Evolutionary conservation across 495 filamentous ascomycete genomes (phyloP), one percentile per base, ranked within the genome.

Genomic region (Lasiosphaeris hirsuta): DNA sequence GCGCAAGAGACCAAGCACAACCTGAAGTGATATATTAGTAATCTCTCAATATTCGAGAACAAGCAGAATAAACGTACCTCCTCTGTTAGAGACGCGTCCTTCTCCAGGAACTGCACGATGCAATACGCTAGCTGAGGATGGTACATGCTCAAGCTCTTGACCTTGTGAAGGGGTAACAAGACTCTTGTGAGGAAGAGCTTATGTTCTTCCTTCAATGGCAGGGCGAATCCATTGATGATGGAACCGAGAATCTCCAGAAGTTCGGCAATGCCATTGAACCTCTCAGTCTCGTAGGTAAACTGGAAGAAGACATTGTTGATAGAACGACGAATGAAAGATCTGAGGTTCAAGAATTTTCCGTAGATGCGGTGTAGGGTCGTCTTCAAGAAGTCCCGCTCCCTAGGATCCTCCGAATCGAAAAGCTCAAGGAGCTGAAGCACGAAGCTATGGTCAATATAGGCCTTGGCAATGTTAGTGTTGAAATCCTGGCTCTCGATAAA

Each of bases 301-400:
- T 99, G 94, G 82, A 99, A 99, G 80, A 99, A 99, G 64, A 99
- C 94, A 68, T 99, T 97, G 80, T 99, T 97, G 78, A 99, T 99
- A 39, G 95, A 97, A 62, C 94, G 86, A 66, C 94, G 83, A 65
- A 99, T 99, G 73, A 92, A 99, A 10, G 95, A 97, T 36, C 94
- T 85, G 38, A 99, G 80, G 70, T 99, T 99, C 54, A 99, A 80
- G 78, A 99, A 99, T 75, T 99, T 99, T 61, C 94, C 94, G 65
- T 99, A 99, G 66, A 99, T 99, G 45, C 94, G 86, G 75, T 99
- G 94, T 53, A 99, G 73, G 6, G 94, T 99, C 1, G 94, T 99
- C 78, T 99, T 99, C 39, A 99, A 75, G 71, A 99, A 99, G 75
- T 99, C 94, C 48, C 94, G 84, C 75, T 99, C 94, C 46, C 94